These are phyloP conservation scores for Enterospora canceri DNA, from an alignment of 371 early-diverging fungal species.

Conservation along the genomic window DNA sequence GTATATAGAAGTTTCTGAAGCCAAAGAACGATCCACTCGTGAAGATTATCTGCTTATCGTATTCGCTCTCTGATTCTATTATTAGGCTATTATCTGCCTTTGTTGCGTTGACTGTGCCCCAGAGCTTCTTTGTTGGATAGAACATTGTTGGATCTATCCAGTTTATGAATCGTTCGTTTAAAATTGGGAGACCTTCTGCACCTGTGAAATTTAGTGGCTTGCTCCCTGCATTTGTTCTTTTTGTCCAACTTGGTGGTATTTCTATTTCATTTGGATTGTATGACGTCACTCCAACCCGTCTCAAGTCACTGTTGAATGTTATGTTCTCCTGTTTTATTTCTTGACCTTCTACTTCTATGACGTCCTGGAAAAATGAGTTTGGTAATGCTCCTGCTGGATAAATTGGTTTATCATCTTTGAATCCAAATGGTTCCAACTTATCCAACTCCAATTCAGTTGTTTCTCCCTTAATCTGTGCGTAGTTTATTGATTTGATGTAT, in stretches of 20 bases:
- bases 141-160: slow-evolving; percentile 92
- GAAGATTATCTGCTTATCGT: slow-evolving; percentile 24
- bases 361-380: slow-evolving; percentile 81
- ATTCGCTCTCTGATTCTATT: slow-evolving; percentile 27
- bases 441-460: slow-evolving; percentile 42
- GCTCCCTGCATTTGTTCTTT: slow-evolving; percentile 8
- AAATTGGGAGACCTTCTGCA: slow-evolving; percentile 61
- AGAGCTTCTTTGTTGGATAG: slow-evolving; percentile 84
- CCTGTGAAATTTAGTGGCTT: slow-evolving; percentile 18
- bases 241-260: slow-evolving; percentile 54
- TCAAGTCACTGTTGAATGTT: slow-evolving; percentile 63
- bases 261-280: slow-evolving; percentile 57
- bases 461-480: slow-evolving; percentile 68
- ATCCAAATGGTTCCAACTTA: slow-evolving; percentile 58
- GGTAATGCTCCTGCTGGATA: slow-evolving; percentile 96
- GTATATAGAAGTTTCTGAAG: slow-evolving; percentile 37
- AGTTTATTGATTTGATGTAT: slow-evolving; percentile 74
- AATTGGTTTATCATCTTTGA: slow-evolving; percentile 34
- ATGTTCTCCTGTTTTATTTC: slow-evolving; percentile 62
- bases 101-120: slow-evolving; percentile 58
- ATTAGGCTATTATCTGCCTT: slow-evolving; percentile 31
- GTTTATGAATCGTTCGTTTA: slow-evolving; percentile 76
- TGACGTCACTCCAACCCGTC: slow-evolving; percentile 55
- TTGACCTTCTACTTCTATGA: slow-evolving; percentile 49
- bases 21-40: slow-evolving; percentile 24